These are phyloP conservation scores for Botrytis byssoidea DNA, from an alignment of 2,329 filamentous ascomycete species.

Conservation along the genomic window DNA sequence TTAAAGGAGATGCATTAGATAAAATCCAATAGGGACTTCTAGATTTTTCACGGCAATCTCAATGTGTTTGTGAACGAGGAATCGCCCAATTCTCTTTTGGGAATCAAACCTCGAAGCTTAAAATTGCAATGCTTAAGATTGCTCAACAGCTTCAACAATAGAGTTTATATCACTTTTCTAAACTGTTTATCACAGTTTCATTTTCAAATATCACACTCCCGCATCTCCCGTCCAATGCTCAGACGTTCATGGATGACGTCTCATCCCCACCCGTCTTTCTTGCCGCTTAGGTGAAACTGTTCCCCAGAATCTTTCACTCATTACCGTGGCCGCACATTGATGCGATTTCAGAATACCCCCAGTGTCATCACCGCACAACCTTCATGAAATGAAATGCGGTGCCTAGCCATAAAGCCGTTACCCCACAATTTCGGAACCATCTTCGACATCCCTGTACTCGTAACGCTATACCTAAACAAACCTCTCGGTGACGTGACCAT, in stretches of 20 bases:
- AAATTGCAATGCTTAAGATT: not conserved
- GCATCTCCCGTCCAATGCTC: not conserved
- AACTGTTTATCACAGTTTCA: not conserved
- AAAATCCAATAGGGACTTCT: not conserved
- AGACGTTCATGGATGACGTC: not conserved
- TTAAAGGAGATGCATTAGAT: not conserved
- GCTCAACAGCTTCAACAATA: not conserved
- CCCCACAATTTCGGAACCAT: not conserved
- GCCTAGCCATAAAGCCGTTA: not conserved
- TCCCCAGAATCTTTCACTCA: not conserved
- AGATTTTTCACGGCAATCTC: not conserved
- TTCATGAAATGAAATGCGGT: not conserved
- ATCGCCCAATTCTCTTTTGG: not conserved
- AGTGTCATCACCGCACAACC: not conserved
- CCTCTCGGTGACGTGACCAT: not conserved
- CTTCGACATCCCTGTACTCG: not conserved
- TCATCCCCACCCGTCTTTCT: not conserved
- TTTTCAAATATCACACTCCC: not conserved
- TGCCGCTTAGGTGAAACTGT: not conserved
- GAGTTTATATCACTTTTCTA: not conserved
- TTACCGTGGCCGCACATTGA: not conserved
- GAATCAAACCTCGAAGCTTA: not conserved
- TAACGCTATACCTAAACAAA: not conserved
- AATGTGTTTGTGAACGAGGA: not conserved
- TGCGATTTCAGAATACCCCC: not conserved